phyloP scores from a whole-genome alignment of 2,329 filamentous ascomycete genomes.

The Claviceps capensis region DNA sequence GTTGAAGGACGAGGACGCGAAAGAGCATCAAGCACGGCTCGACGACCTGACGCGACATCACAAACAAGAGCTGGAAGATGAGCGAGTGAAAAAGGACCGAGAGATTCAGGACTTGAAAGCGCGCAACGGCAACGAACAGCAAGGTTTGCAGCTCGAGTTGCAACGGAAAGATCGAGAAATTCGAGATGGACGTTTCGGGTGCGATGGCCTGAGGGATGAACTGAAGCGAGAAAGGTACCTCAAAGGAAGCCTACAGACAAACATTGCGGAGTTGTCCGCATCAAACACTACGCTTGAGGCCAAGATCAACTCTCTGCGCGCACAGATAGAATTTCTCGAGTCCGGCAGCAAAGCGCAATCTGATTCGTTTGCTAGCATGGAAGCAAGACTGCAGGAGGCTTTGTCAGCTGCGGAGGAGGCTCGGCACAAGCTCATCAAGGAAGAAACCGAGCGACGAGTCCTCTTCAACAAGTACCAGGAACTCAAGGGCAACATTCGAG shows the following conservation, averaged over 20 bases:
- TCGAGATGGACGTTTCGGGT: conserved; percentile 29
- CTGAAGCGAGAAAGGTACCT: conserved; percentile 50
- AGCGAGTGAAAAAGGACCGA: conserved; percentile 41
- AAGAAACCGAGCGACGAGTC: conserved; percentile 80
- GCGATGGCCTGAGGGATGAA: conserved; percentile 33
- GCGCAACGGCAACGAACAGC: conserved; percentile 36
- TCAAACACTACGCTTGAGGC: conserved; percentile 58
- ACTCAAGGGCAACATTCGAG: conserved; percentile 93
- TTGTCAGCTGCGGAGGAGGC: conserved; percentile 54
- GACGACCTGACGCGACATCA: conserved; percentile 49
- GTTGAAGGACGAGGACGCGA: conserved; percentile 31
- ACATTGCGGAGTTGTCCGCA: conserved; percentile 43
- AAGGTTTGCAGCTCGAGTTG: conserved; percentile 33
- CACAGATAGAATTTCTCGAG: conserved; percentile 79
- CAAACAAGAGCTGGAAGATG: conserved; percentile 51
- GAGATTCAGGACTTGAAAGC: conserved; percentile 53
- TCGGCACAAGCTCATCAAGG: conserved; percentile 72
- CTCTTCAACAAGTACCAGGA: conserved; percentile 97
- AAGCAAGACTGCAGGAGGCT: conserved; percentile 67
- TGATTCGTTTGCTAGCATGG: conserved; percentile 69
- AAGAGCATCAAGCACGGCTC: conserved; percentile 54
- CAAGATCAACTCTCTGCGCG: conserved; percentile 60
- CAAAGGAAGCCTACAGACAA: conserved; percentile 38
- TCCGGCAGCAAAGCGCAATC: conserved; percentile 83
- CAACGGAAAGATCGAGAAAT: conserved; percentile 41